phyloP scores from a whole-genome alignment of 306 rosid species.

The Acacia melanoxylon region DNA sequence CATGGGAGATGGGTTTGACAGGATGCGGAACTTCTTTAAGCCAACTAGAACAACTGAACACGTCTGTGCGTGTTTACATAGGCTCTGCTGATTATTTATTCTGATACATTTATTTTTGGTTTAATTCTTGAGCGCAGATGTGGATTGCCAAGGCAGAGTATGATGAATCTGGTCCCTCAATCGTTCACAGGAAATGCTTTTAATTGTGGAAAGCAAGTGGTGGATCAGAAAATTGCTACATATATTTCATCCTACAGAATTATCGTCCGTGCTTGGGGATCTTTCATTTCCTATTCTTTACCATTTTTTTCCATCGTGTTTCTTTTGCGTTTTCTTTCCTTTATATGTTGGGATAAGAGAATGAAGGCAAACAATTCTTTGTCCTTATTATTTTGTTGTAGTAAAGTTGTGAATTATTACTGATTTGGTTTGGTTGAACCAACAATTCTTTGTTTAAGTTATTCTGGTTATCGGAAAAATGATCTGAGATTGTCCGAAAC shows the following conservation, averaged over 20 bases:
- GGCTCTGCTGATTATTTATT: slow-evolving; percentile 4
- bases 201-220: slow-evolving; percentile 48
- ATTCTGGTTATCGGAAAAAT: not conserved
- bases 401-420: slow-evolving; percentile 59
- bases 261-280: slow-evolving; percentile 64
- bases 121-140: slow-evolving; percentile 57
- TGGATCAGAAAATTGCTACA: slow-evolving; percentile 47
- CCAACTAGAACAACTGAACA: not conserved
- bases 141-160: slow-evolving; percentile 97
- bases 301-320: slow-evolving; percentile 50
- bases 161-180: slow-evolving; percentile 96
- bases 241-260: slow-evolving; percentile 52
- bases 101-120: slow-evolving; percentile 7
- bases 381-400: slow-evolving; percentile 35
- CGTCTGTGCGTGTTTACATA: not conserved
- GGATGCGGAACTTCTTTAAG: slow-evolving; percentile 1
- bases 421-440: slow-evolving; percentile 68
- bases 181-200: slow-evolving; percentile 99
- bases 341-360: slow-evolving; percentile 69
- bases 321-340: slow-evolving; percentile 53
- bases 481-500: not conserved
- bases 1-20: not conserved
- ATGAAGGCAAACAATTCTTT: slow-evolving; percentile 62
- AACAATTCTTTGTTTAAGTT: slow-evolving; percentile 42
- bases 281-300: slow-evolving; percentile 45